Conservation (phyloP, 2,329 filamentous ascomycete genomes). For the Hypocreales sp. region DNA sequence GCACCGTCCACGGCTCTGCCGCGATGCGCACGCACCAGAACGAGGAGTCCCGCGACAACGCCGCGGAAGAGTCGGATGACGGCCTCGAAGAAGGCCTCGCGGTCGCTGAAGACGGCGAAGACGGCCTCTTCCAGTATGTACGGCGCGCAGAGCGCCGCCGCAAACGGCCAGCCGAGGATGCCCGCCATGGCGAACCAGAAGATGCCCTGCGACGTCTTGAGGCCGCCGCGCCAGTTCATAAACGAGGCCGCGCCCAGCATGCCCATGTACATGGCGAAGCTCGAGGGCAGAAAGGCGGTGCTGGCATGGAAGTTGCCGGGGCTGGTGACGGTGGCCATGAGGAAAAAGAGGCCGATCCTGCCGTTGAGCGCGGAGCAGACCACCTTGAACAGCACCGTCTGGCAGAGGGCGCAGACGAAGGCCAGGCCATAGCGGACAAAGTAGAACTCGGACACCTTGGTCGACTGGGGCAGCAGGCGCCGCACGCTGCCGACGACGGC, state of each 20-base stretch:
- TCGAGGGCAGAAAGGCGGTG: slow-evolving; percentile 76
- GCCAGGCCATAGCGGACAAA: slow-evolving; percentile 64
- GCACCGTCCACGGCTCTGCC: no score
- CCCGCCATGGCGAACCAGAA: slow-evolving; percentile 82
- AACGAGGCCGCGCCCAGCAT: slow-evolving; percentile 81
- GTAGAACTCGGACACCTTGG: slow-evolving; percentile 69
- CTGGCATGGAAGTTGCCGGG: slow-evolving; percentile 92
- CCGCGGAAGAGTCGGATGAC: slow-evolving; percentile 52
- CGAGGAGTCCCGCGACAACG: slow-evolving; percentile 43
- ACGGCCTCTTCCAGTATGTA: slow-evolving; percentile 67
- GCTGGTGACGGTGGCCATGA: slow-evolving; percentile 61
- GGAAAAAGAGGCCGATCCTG: slow-evolving; percentile 71
- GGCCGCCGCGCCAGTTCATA: slow-evolving; percentile 71
- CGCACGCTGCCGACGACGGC: slow-evolving; percentile 54
- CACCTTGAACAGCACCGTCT: slow-evolving; percentile 66
- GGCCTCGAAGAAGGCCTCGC: slow-evolving; percentile 43
- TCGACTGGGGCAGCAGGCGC: slow-evolving; percentile 44
- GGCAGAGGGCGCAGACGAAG: slow-evolving; percentile 61
- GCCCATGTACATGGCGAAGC: slow-evolving; percentile 89
- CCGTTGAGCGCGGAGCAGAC: slow-evolving; percentile 65
- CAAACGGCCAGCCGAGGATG: slow-evolving; percentile 88
- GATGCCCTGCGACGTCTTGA: slow-evolving; percentile 70
- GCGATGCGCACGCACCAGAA: slow-evolving; percentile 51
- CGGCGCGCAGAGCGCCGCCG: slow-evolving; percentile 64
- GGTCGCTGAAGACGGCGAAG: slow-evolving; percentile 35